Evolutionary conservation across 2,329 filamentous ascomycete species (phyloP), one percentile per base, ranked within the genome.

Genomic region (Sclerotinia borealis): DNA sequence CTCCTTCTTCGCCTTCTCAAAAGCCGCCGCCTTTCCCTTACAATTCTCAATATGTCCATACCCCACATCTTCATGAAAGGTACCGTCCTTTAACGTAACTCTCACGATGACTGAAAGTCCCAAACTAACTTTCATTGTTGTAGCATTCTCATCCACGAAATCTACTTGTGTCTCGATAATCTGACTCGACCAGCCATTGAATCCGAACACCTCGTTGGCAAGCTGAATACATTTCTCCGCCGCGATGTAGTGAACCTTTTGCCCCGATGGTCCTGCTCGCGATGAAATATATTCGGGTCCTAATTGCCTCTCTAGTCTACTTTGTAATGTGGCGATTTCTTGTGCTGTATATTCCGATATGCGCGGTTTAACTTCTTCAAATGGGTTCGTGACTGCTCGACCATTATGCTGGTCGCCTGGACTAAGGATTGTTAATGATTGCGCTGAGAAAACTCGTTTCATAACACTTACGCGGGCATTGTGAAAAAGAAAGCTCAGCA

Each of bases 1-100:
- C 79, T 98, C 93, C 76, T 99, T 99, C 80, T 98, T 99, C 1
- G 95, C 93, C 77, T 99, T 99, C 75, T 99, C 95, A 72, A 98
- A 99, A 0, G 93, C 95, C 59, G 91, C 89, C 3, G 93, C 93
- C 78, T 99, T 99, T 63, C 91, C 90, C 77, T 93, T 96, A 76
- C 89, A 92, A 73, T 99, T 99, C 76, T 98, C 93, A 70, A 96
- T 96, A 69, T 95, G 91, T 9, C 95, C 95, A 73, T 99, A 99
- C 34, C 95, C 95, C 66, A 98, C 89, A 74, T 99, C 95, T 83
- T 99, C 95, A 75, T 98, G 95, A 74, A 87, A 98, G n/a, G 93
- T 95, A 52, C 95, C 95, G 77, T 98, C 93, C 67, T 88, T 89
- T 61, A 99, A 78, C 2, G 92, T 96, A 39, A 99, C 89, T 64